Evolutionary conservation across 2,329 filamentous ascomycete genomes (phyloP), one percentile per base, ranked within the genome.

Genomic region (Madurella mycetomatis): DNA sequence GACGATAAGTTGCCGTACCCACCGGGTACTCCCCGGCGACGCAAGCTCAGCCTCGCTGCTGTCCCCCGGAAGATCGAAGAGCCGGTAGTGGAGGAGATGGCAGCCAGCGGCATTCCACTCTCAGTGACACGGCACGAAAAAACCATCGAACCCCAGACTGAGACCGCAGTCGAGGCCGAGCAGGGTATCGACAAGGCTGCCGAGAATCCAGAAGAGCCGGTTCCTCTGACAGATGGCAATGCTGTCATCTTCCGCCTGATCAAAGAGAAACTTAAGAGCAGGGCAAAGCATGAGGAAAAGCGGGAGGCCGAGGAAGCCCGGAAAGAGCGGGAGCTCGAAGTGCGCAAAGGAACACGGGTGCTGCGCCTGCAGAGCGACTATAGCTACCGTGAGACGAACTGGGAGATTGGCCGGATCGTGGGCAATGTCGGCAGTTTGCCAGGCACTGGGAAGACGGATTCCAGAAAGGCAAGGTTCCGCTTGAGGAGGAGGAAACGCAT

Each of bases 1-100:
- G 77, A 85, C 15, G 89, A 95, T 65, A 83, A 78, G 32, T 82
- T 99, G 1, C 94, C 94, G 0, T 84, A 88, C 66, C 86, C 89
- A 1, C 74, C 72, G 25, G 87, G 92, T 68, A 86, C 87, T 4
- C 83, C 87, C 58, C 83, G 89, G 53, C 82, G 85, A 65, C 82
- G 94, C 62, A 81, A 84, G 49, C 78, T 99, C 56, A 88, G 87
- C 64, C 87, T 95, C 81, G 76, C 85, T 5, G 81, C 77, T 17
- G 68, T 74, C 31, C 70, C 76, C 42, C 71, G 70, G 47, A 67
- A 70, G 41, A 62, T 68, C 2, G 65, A 65, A 1, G 63, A 68
- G 4, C 52, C 60, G 1, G 40, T 59, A 12, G 61, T 70, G 42
- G 71, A 74, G 9, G 71, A 68, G 41, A 50, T 81, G 19, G 63